Conservation (phyloP, 2,329 filamentous ascomycete genomes). For the Alternaria ventricosa region DNA sequence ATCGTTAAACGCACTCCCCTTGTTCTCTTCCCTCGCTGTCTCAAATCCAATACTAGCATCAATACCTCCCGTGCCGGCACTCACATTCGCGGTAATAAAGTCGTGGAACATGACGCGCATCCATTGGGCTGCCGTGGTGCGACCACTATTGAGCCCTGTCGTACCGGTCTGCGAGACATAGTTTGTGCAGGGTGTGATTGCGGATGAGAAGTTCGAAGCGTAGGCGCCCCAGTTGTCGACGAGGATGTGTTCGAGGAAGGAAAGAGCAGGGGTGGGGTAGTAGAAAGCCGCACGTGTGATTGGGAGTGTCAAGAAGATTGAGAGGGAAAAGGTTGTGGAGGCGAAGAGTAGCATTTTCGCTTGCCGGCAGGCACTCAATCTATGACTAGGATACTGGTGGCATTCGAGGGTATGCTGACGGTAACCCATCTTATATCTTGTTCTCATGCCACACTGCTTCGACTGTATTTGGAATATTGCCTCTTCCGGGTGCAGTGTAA, state of each 20-base stretch:
- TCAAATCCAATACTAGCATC: constrained; percentile 44
- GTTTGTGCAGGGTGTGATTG: constrained; percentile 23
- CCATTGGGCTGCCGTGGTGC: constrained; percentile 30
- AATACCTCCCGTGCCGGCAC: constrained; percentile 34
- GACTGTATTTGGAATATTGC: not conserved
- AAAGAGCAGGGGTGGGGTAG: constrained; percentile 7
- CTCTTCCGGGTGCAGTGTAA: not conserved
- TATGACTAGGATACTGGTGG: not conserved
- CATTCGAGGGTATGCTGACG: not conserved
- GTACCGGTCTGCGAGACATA: constrained; percentile 17
- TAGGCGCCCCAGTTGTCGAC: constrained; percentile 24
- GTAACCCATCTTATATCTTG: not conserved
- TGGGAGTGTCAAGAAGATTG: not conserved
- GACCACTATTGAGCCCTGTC: constrained; percentile 10
- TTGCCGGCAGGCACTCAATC: not conserved
- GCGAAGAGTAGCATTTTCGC: not conserved
- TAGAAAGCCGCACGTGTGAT: not conserved
- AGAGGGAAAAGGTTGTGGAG: not conserved
- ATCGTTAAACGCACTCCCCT: constrained; percentile 38
- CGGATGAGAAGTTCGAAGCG: constrained; percentile 22
- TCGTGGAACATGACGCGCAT: constrained; percentile 42
- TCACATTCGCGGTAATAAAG: constrained; percentile 32
- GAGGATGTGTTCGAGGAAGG: constrained; percentile 22
- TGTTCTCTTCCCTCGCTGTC: constrained; percentile 28
- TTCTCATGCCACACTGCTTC: not conserved